Evolutionary conservation across 164 flowering plant genomes (phyloP), one percentile per base, ranked within the genome.

Genomic region (Chimonanthus praecox): DNA sequence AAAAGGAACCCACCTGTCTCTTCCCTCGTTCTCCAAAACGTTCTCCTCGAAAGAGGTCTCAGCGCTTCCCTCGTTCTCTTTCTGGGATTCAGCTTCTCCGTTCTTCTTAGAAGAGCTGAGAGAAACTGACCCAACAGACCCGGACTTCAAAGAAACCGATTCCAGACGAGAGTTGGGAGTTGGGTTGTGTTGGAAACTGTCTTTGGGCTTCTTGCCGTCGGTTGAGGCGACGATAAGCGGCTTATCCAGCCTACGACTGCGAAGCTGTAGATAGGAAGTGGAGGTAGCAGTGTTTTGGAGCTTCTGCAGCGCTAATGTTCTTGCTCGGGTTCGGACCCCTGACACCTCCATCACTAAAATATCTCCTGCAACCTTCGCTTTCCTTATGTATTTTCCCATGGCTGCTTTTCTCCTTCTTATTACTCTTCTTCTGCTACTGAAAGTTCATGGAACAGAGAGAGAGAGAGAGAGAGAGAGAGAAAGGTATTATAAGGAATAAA

Each of bases 321-420:
- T 86, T 72, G 98, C 97, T 60, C 98, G 82, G 45, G 98, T 93
- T 7, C 89, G 86, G 71, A 90, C 92, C 4, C 94, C 94, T 1
- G 90, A 78, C 33, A 87, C 80, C 66, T 90, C 93, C 90, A 85
- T 85, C 13, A 86, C 84, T 1, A 88, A 80, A 0, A 84, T 82
- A 62, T 80, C 90, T 2, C 84, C 85, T 33, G 88, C 69, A 69
- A 84, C 73, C 77, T 90, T 90, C 2, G 88, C 80, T 67, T 89
- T 90, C 82, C 82, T 90, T 86, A 87, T 89, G 84, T 89, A 90
- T 81, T 88, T 90, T 1, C 92, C 92, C 94, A 90, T 90, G 20
- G 33, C 33, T 33, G 33, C 33, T 33, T 33, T 33, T 33, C 33
- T 33, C 33, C 33, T 33, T 33, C 33, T 33, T 33, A 33, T 33